A percentile compares a stretch with the other conserved stretches of the same genome.
Conservation (phyloP, 192 early-diverging fungal species). For the Entomortierella parvispora region DNA sequence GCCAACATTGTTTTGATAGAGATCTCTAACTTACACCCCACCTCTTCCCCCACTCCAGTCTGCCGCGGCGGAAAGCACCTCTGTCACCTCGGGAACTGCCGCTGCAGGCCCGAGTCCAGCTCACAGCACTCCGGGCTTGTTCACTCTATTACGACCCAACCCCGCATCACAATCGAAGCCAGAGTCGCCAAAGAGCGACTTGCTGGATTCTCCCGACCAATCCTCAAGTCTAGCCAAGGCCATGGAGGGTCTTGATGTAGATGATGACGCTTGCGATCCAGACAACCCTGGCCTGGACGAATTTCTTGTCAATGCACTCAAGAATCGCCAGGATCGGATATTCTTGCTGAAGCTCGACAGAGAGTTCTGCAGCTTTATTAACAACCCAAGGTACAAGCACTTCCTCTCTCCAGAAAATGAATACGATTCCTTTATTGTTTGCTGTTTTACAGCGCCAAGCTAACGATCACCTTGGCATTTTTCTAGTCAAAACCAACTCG, state of each 20-base stretch:
- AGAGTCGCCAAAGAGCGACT: background rate
- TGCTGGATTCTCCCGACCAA: conserved; percentile 3
- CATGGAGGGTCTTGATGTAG: conserved; percentile 31
- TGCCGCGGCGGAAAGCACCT: too few species aligned
- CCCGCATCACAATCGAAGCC: background rate
- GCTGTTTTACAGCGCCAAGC: background rate
- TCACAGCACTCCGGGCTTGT: too few species aligned
- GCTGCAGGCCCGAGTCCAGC: too few species aligned
- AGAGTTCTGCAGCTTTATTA: conserved; percentile 69
- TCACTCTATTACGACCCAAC: background rate
- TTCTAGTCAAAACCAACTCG: conserved; percentile 63
- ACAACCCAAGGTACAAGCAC: conserved; percentile 59
- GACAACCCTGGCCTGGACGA: conserved; percentile 59
- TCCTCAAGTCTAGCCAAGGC: conserved; percentile 6
- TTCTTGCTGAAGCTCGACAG: conserved; percentile 76
- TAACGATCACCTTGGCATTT: too few species aligned
- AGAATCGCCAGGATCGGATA: conserved; percentile 69
- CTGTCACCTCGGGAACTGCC: too few species aligned
- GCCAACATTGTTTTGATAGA: too few species aligned
- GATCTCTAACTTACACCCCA: too few species aligned
- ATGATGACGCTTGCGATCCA: conserved; percentile 28
- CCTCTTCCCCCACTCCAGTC: too few species aligned
- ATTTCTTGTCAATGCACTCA: conserved; percentile 70
- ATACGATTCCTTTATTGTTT: background rate
- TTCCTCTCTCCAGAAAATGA: background rate